Percentiles rank a stretch among this genome's conserved stretches.
Evolutionary conservation across 2,329 filamentous ascomycete genomes (phyloP).

Genomic region (Diaporthe citrichinensis): DNA sequence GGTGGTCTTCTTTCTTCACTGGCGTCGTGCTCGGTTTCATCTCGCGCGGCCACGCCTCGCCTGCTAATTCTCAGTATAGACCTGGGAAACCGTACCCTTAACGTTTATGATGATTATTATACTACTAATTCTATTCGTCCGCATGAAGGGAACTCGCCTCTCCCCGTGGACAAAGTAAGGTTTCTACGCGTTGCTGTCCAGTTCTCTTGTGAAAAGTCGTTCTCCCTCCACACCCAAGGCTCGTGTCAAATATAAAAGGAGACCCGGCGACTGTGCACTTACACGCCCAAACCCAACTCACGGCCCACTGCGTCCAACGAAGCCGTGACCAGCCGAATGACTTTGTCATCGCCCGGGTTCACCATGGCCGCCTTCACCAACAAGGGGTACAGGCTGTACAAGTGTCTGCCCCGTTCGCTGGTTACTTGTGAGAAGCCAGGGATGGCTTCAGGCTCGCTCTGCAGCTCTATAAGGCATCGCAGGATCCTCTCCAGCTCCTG

Average conservation of each 20-base stretch:
- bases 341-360: conserved; percentile 70
- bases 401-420: conserved; percentile 73
- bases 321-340: conserved; percentile 69
- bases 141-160: not conserved
- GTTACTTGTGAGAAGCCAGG: conserved; percentile 67
- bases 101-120: conserved; percentile 7
- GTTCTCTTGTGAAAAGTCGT: not conserved
- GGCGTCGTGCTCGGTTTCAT: conserved; percentile 36
- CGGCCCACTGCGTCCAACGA: conserved; percentile 74
- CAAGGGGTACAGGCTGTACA: conserved; percentile 85
- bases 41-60: conserved; percentile 34
- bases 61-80: conserved; percentile 27
- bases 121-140: conserved; percentile 6
- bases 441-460: conserved; percentile 79
- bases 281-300: conserved; percentile 61
- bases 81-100: not conserved
- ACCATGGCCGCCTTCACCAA: conserved; percentile 74
- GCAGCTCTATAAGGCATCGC: conserved; percentile 73
- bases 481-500: conserved; percentile 84
- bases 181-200: not conserved
- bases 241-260: not conserved
- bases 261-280: not conserved
- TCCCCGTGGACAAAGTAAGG: not conserved
- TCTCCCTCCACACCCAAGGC: not conserved
- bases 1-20: conserved; percentile 35